These are phyloP conservation scores for Penicillium subrubescens DNA, from an alignment of 495 filamentous ascomycete genomes.

Conservation along the genomic window DNA sequence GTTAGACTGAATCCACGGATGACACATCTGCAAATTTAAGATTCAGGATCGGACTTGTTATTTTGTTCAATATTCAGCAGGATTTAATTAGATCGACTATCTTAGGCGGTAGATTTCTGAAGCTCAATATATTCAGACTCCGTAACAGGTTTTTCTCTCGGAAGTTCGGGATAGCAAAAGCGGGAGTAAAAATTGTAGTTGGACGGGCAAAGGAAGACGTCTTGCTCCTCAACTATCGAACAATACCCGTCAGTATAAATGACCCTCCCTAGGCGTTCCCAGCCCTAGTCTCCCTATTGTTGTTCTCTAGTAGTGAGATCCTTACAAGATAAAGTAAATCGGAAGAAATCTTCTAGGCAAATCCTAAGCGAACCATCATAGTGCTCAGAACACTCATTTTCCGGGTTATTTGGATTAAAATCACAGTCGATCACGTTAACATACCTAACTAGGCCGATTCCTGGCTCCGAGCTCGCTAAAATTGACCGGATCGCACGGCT, in stretches of 20 bases:
- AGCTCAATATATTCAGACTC: not conserved
- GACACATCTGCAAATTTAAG: too few relatives aligned
- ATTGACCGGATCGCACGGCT: slow-evolving; percentile 12
- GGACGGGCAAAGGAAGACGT: slow-evolving; percentile 14
- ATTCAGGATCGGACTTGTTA: too few relatives aligned
- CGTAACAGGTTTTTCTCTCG: not conserved
- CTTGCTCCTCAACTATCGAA: not conserved
- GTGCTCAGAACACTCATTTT: slow-evolving; percentile 8
- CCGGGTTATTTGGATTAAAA: slow-evolving; percentile 6
- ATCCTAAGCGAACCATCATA: slow-evolving; percentile 9
- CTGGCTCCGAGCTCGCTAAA: slow-evolving; percentile 10
- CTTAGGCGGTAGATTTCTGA: too few relatives aligned
- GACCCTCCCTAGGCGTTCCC: slow-evolving; percentile 1
- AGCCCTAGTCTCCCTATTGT: slow-evolving; percentile 11
- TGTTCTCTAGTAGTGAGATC: slow-evolving; percentile 6
- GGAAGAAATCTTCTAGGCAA: slow-evolving; percentile 1
- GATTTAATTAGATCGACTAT: too few relatives aligned
- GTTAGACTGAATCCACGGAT: too few relatives aligned
- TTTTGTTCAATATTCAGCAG: too few relatives aligned
- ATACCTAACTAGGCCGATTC: slow-evolving; percentile 2
- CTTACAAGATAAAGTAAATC: slow-evolving; percentile 9
- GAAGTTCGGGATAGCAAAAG: not conserved
- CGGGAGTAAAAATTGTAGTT: not conserved
- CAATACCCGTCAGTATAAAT: slow-evolving; percentile 13
- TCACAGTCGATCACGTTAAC: slow-evolving; percentile 7